These are phyloP conservation scores for Skeletonema grethae DNA, from an alignment of 108 stramenopile species.

Conservation along the genomic window DNA sequence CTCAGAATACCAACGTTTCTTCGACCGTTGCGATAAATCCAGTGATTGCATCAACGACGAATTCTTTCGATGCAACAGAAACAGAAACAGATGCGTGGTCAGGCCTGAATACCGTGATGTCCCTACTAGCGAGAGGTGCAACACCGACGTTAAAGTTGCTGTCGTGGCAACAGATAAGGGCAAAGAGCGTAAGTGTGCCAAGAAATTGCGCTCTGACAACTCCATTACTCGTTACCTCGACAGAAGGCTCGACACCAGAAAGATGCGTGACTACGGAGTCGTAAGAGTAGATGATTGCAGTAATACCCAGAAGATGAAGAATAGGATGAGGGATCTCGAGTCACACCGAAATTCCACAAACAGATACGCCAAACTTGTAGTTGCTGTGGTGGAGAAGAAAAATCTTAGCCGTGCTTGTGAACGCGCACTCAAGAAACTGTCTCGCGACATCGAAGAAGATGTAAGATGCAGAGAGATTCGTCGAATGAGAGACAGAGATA, in stretches of 20 bases:
- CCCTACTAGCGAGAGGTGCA: no score
- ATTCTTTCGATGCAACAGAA: no score
- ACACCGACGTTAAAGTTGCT: not conserved
- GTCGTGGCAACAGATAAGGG: not conserved
- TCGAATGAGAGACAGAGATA: no score
- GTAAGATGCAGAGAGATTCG: not conserved
- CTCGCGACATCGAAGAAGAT: not conserved
- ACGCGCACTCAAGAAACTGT: not conserved
- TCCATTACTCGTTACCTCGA: not conserved
- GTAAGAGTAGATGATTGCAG: not conserved
- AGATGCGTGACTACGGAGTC: not conserved
- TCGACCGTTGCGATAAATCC: no score
- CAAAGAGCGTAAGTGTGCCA: not conserved
- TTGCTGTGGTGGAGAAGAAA: not conserved
- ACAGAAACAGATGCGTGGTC: no score
- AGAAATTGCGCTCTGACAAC: not conserved
- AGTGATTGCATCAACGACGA: no score
- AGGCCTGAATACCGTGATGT: no score
- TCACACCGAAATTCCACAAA: not conserved
- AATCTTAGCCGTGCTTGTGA: not conserved
- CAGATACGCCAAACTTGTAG: not conserved
- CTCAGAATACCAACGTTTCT: no score
- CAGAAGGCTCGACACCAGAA: not conserved
- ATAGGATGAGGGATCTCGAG: not conserved
- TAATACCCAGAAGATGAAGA: not conserved